phyloP scores from a whole-genome alignment of 2,329 filamentous ascomycete genomes.

The Fusarium sp. region DNA sequence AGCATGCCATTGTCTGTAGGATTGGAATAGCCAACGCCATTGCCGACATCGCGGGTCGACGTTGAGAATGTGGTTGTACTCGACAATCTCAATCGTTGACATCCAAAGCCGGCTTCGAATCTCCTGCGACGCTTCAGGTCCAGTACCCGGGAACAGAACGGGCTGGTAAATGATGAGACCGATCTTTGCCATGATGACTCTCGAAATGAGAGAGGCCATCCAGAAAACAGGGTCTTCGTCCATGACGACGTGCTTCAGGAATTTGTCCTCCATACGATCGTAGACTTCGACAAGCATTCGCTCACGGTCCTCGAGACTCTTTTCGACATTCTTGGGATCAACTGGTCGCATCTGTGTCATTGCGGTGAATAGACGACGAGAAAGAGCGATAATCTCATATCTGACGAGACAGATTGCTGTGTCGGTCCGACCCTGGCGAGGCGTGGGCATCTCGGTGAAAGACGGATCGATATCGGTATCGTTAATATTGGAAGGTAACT shows the following conservation, averaged over 20 bases:
- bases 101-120: conserved; percentile 34
- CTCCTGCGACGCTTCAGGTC: conserved; percentile 27
- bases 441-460: conserved; percentile 24
- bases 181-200: conserved; percentile 36
- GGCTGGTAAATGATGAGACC: conserved; percentile 37
- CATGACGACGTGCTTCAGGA: conserved; percentile 28
- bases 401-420: conserved; percentile 31
- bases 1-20: conserved; percentile 36
- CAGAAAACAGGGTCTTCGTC: conserved; percentile 34
- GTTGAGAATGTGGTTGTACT: conserved; percentile 37
- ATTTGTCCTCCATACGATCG: conserved; percentile 38
- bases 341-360: conserved; percentile 32
- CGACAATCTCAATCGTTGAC: conserved; percentile 39
- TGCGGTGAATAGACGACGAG: conserved; percentile 30
- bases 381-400: conserved; percentile 29
- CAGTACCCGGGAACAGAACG: conserved; percentile 34
- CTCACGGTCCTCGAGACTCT: conserved; percentile 37
- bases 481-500: conserved; percentile 37
- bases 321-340: conserved; percentile 25
- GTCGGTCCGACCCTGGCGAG: conserved; percentile 35
- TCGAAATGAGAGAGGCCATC: conserved; percentile 35
- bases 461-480: conserved; percentile 37
- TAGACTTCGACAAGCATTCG: conserved; percentile 37
- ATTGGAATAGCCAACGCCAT: conserved; percentile 36
- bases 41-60: conserved; percentile 30